Evolutionary conservation across 148 eudicot genomes (phyloP), one percentile per base, ranked within the genome.

Genomic region (Bassia scoparia): DNA sequence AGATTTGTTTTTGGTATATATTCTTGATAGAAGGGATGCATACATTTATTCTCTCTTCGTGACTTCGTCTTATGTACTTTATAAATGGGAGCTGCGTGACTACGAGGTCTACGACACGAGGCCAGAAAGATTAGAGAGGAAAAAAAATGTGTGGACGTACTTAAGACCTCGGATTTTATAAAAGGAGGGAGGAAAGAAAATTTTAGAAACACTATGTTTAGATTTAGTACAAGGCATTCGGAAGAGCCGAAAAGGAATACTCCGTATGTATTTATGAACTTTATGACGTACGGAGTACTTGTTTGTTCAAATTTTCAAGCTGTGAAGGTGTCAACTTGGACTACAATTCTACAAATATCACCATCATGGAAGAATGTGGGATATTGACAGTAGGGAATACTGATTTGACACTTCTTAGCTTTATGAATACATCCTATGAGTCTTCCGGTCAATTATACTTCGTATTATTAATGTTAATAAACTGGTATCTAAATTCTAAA

Each of bases 321-420:
- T 38, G 30, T 73, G 69, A 35, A 30, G 53, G 29, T 66, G 62
- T 53, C 52, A 41, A 74, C n/a, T 64, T 37, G 69, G 7, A 64
- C 3, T 21, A 17, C 18, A 30, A 23, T 61, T 23, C 4, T 58
- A 58, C 17, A 26, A 27, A 61, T 17, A 63, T 77, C 64, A 34
- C 64, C 1, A 52, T 77, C 64, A 38, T 63, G 64, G 66, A 55
- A 35, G 23, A 4, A 54, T 34, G 21, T 29, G 75, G 59, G 49
- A 61, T 61, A 62, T 65, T 71, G 60, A 77, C 70, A 46, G 21
- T 61, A 59, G 21, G 64, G 48, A 34, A 30, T 35, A 71, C 60
- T 78, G 53, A 37, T 67, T 67, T 61, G 74, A 74, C 78, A 12
- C 52, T 38, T 69, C 13, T 74, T 38, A 62, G n/a, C 29, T 33